Evolutionary conservation across 148 eudicot species (phyloP).

Genomic region (Rhododendron griersonianum): DNA sequence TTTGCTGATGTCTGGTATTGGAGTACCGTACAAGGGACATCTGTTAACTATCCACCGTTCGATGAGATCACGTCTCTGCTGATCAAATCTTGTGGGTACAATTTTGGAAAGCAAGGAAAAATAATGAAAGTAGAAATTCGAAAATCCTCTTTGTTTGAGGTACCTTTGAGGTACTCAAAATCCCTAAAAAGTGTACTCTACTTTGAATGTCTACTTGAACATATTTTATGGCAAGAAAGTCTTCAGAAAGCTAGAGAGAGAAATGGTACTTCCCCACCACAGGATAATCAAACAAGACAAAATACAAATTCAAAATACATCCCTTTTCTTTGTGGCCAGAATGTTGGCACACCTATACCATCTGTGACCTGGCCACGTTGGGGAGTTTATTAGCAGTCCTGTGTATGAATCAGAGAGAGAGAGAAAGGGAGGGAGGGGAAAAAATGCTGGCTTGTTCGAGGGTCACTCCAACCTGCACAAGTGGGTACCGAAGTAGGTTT

Average conservation of each 20-base stretch:
- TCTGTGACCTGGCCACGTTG: neutral
- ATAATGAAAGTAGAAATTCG: no score
- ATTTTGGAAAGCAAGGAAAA: no score
- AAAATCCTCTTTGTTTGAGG: no score
- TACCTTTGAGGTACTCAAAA: no score
- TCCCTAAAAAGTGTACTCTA: no score
- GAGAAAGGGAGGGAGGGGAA: neutral
- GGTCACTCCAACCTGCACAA: conserved; percentile 18
- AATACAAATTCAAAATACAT: neutral
- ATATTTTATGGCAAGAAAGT: neutral
- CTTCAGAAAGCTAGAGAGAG: neutral
- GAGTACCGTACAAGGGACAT: neutral
- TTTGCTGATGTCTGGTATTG: neutral
- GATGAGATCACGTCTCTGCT: neutral
- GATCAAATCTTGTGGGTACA: no score
- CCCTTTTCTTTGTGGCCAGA: neutral
- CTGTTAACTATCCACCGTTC: neutral
- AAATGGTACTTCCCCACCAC: neutral
- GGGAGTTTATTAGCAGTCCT: neutral
- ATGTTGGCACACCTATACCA: neutral
- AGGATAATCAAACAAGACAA: neutral
- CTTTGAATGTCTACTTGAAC: no score
- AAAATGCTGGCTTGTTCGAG: conserved; percentile 20
- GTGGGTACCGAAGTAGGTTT: conserved; percentile 15
- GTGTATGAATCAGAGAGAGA: neutral